Conservation (phyloP, 805 yeast species). For the Alloascoidea hylecoeti region DNA sequence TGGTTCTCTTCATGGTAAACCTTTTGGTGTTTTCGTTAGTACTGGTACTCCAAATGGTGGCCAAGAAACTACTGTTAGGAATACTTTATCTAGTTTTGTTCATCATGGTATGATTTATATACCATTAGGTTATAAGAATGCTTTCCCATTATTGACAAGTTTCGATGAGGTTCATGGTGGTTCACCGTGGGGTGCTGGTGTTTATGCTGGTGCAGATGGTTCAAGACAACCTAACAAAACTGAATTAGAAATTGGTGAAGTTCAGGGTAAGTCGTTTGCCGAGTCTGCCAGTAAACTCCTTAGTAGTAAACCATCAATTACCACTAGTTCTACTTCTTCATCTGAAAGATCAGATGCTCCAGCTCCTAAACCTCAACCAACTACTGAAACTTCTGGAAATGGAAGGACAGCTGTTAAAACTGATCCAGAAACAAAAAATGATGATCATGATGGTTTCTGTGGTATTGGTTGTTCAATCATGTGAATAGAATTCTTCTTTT, state of each 20-base stretch:
- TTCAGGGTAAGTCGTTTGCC: conserved; percentile 57
- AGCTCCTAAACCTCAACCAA: too few species aligned
- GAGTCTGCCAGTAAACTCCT: too few species aligned
- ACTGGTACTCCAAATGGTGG: conserved; percentile 77
- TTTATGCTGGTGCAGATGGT: conserved; percentile 67
- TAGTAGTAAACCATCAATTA: too few species aligned
- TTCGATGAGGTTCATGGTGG: conserved; percentile 63
- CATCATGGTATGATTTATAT: conserved; percentile 76
- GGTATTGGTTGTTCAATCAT: too few species aligned
- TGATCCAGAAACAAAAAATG: too few species aligned
- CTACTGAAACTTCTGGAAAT: too few species aligned
- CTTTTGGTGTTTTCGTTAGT: conserved; percentile 58
- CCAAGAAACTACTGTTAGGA: conserved; percentile 58
- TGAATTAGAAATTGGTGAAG: conserved; percentile 47
- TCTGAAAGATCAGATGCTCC: too few species aligned
- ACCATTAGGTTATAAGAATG: conserved; percentile 63
- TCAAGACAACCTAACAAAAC: conserved; percentile 49
- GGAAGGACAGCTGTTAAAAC: too few species aligned
- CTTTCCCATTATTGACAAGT: conserved; percentile 36
- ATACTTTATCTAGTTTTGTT: conserved; percentile 45
- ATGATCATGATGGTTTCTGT: too few species aligned
- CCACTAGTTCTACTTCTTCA: too few species aligned
- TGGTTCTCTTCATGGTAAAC: conserved; percentile 63
- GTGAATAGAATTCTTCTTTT: too few species aligned
- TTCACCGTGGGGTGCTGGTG: conserved; percentile 81